Percentiles rank a stretch among this genome's conserved stretches.
Evolutionary conservation across 306 rosid species (phyloP).

Genomic region (Vigna mungo): DNA sequence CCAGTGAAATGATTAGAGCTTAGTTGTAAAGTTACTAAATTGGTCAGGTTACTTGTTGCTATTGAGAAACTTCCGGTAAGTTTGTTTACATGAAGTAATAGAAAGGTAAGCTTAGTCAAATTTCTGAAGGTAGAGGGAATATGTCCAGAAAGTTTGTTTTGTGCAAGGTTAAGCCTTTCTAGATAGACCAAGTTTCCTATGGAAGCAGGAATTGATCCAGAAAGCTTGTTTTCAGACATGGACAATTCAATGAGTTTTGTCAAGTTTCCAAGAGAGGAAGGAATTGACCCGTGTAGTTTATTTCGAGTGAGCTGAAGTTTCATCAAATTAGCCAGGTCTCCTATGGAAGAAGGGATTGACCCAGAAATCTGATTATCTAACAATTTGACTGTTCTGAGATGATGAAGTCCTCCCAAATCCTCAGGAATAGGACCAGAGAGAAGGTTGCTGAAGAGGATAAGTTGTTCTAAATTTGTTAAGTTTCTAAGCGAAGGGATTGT

Average conservation of each 20-base stretch:
- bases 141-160: constrained; percentile 37
- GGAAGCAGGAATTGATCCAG: constrained; percentile 47
- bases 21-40: constrained; percentile 26
- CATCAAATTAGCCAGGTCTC: constrained; percentile 39
- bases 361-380: constrained; percentile 12
- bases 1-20: constrained; percentile 40
- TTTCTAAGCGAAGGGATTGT: constrained; percentile 44
- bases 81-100: background rate
- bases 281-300: constrained; percentile 40
- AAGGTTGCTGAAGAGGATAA: constrained; percentile 29
- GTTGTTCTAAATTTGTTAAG: constrained; percentile 25
- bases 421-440: constrained; percentile 44
- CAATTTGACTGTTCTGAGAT: constrained; percentile 30
- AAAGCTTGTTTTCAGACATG: background rate
- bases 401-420: constrained; percentile 36
- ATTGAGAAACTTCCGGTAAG: constrained; percentile 33
- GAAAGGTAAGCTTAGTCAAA: constrained; percentile 35
- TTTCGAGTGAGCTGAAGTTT: constrained; percentile 7
- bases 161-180: background rate
- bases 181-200: constrained; percentile 47
- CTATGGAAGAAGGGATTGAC: constrained; percentile 43
- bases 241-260: constrained; percentile 36
- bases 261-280: constrained; percentile 48
- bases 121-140: constrained; percentile 42
- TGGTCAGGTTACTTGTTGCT: constrained; percentile 30